phyloP scores from a whole-genome alignment of 2,329 filamentous ascomycete genomes.

The Sphaerostilbella broomeana region DNA sequence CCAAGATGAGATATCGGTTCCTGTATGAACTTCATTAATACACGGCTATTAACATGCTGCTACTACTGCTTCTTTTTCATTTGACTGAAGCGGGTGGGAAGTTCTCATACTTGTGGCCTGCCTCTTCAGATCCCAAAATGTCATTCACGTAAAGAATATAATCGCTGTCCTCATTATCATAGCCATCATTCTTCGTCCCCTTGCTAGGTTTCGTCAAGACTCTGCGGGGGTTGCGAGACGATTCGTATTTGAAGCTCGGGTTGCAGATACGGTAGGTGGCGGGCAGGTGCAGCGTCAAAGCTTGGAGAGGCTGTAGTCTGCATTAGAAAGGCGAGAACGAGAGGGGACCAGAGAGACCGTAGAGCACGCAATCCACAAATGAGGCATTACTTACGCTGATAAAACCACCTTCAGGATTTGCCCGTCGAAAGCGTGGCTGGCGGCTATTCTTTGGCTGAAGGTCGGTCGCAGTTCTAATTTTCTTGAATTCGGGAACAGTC shows the following conservation, averaged over 20 bases:
- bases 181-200: slow-evolving; percentile 96
- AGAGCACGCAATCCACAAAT: background rate
- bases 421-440: slow-evolving; percentile 85
- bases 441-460: slow-evolving; percentile 75
- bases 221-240: slow-evolving; percentile 87
- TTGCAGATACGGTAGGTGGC: slow-evolving; percentile 98
- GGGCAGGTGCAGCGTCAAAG: slow-evolving; percentile 84
- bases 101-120: slow-evolving; percentile 93
- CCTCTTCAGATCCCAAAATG: slow-evolving; percentile 94
- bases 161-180: slow-evolving; percentile 97
- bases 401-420: slow-evolving; percentile 94
- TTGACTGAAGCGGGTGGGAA: too few species aligned
- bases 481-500: slow-evolving; percentile 81
- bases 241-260: slow-evolving; percentile 96
- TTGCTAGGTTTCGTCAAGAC: slow-evolving; percentile 98
- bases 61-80: too few species aligned
- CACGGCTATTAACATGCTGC: background rate
- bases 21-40: slow-evolving; percentile 33
- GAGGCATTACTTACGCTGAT: slow-evolving; percentile 66
- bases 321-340: background rate
- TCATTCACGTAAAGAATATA: slow-evolving; percentile 99
- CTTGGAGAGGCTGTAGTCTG: slow-evolving; percentile 71
- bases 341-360: too few species aligned
- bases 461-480: slow-evolving; percentile 65
- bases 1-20: slow-evolving; percentile 93